Conservation (phyloP, 1,284 basidiomycete species). For the Fomes fomentarius region DNA sequence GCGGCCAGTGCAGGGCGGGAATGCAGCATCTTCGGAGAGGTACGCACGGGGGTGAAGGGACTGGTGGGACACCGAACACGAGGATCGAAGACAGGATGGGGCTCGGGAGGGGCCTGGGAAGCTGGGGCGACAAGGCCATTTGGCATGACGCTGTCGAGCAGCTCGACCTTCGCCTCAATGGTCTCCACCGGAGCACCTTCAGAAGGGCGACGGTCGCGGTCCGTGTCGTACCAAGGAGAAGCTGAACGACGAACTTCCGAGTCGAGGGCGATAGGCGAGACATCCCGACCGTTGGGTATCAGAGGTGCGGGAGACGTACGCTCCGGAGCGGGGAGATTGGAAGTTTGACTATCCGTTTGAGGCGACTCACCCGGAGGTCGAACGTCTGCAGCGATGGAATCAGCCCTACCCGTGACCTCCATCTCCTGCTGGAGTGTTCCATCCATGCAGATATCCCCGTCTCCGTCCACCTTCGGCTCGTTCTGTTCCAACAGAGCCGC, state of each 20-base stretch:
- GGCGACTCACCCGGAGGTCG: too few relatives aligned
- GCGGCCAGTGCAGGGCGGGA: constrained; percentile 3
- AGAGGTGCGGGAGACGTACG: too few relatives aligned
- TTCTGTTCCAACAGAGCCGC: neutral
- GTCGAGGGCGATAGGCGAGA: too few relatives aligned
- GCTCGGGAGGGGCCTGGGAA: neutral
- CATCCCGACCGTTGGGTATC: too few relatives aligned
- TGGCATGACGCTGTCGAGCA: constrained; percentile 23
- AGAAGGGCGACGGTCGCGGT: neutral
- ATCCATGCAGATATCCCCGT: constrained; percentile 6
- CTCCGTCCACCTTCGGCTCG: neutral
- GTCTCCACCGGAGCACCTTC: constrained; percentile 14
- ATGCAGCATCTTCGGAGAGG: constrained; percentile 1
- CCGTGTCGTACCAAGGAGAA: too few relatives aligned
- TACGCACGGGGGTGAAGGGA: neutral
- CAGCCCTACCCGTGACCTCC: too few relatives aligned
- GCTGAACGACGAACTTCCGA: neutral
- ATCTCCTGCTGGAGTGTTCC: neutral
- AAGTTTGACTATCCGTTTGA: too few relatives aligned
- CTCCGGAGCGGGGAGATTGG: too few relatives aligned
- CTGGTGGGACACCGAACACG: neutral
- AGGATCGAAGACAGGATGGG: neutral
- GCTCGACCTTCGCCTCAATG: constrained; percentile 37
- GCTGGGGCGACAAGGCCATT: constrained; percentile 4
- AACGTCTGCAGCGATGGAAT: neutral